These are phyloP conservation scores for Boletus pseudopeckii DNA, from an alignment of 768 basidiomycete genomes.

Conservation along the genomic window DNA sequence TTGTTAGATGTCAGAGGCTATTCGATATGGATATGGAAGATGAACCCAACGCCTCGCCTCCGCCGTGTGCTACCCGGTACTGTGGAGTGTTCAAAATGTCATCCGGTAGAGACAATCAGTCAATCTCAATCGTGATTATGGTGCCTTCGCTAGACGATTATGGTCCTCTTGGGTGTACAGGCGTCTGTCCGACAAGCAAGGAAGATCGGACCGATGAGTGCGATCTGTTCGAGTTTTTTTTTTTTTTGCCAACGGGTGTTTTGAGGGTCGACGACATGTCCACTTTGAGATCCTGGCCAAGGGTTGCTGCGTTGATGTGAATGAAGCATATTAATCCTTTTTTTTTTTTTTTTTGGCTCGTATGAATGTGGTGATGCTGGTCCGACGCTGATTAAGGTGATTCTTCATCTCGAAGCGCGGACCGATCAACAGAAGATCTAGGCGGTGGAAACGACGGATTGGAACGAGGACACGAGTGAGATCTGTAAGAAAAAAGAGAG, in stretches of 20 bases:
- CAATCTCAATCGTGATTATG: neutral
- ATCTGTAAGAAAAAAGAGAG: neutral
- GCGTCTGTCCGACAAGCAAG: neutral
- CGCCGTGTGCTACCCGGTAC: neutral
- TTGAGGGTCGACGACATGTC: neutral
- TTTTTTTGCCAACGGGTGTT: neutral
- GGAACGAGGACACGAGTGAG: neutral
- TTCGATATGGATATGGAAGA: conserved; percentile 3
- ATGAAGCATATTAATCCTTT: neutral
- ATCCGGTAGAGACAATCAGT: neutral
- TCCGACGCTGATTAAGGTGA: conserved; percentile 8
- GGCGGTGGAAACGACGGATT: neutral
- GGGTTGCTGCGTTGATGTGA: conserved; percentile 2
- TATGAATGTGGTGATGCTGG: neutral
- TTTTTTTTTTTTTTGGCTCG: neutral
- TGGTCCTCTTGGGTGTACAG: neutral
- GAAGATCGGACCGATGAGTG: neutral
- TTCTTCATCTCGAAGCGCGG: conserved; percentile 12
- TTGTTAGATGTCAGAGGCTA: neutral
- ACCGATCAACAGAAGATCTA: conserved; percentile 13
- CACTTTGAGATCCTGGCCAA: neutral
- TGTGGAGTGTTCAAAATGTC: neutral
- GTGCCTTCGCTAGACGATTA: neutral
- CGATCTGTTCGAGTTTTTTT: neutral
- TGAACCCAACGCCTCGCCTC: neutral